Evolutionary conservation across 2,329 filamentous ascomycete species (phyloP).

Genomic region (Meredithiella fracta): DNA sequence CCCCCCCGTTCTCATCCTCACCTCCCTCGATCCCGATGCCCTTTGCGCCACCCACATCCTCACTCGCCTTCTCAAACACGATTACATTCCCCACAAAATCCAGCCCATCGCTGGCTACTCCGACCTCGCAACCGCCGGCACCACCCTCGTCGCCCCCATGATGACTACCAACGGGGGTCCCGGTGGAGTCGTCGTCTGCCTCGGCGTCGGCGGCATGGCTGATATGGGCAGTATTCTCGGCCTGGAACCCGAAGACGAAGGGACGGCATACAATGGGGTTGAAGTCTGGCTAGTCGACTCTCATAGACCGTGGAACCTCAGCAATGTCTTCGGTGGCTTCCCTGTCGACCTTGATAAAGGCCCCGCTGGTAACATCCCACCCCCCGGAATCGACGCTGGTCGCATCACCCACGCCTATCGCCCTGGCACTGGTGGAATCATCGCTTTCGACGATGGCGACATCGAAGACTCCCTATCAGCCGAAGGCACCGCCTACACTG

Average conservation of each 20-base stretch:
- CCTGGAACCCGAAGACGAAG: constrained; percentile 43
- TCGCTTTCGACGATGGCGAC: constrained; percentile 93
- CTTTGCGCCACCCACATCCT: constrained; percentile 91
- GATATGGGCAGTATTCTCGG: constrained; percentile 70
- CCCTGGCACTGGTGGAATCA: constrained; percentile 67
- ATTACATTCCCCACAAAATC: constrained; percentile 96
- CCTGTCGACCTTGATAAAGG: constrained; percentile 27
- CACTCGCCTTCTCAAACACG: constrained; percentile 81
- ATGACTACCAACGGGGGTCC: constrained; percentile 68
- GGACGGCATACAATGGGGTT: constrained; percentile 60
- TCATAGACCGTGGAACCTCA: constrained; percentile 82
- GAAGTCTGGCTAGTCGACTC: constrained; percentile 92
- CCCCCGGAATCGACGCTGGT: constrained; percentile 53
- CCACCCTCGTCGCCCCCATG: constrained; percentile 69
- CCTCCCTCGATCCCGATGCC: constrained; percentile 85
- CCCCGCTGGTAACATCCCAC: neutral
- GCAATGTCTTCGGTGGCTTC: constrained; percentile 76
- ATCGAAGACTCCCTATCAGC: constrained; percentile 63
- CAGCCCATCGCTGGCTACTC: constrained; percentile 86
- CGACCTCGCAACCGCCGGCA: constrained; percentile 66
- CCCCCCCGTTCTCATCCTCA: constrained; percentile 78
- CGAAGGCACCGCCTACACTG: constrained; percentile 70
- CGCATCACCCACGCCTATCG: constrained; percentile 56
- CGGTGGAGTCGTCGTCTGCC: constrained; percentile 77
- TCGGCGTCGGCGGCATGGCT: constrained; percentile 83